Conservation (phyloP, 2,329 filamentous ascomycete species). For the Talaromyces islandicus region DNA sequence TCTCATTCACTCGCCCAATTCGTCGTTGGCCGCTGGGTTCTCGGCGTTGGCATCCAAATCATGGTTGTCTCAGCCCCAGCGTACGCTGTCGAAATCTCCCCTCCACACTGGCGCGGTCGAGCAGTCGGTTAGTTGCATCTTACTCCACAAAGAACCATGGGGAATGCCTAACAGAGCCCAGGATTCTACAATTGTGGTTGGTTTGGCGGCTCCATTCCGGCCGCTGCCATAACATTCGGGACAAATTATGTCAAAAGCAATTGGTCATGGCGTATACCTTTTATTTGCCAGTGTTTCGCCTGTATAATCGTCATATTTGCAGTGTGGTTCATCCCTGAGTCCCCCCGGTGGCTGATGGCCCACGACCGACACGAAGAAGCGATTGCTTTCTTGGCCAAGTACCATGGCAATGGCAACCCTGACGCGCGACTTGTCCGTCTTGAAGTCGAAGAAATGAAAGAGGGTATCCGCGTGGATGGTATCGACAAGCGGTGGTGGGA, state of each 20-base stretch:
- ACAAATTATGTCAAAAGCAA: constrained; percentile 40
- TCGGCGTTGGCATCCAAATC: constrained; percentile 43
- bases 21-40: constrained; percentile 43
- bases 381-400: constrained; percentile 54
- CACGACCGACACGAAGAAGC: constrained; percentile 49
- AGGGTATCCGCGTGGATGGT: constrained; percentile 39
- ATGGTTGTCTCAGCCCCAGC: constrained; percentile 47
- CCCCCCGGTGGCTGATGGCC: constrained; percentile 46
- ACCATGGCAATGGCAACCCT: constrained; percentile 57
- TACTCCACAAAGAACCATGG: neutral
- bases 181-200: constrained; percentile 50
- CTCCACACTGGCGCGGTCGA: constrained; percentile 47
- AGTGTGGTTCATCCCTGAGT: constrained; percentile 63
- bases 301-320: constrained; percentile 49
- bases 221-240: constrained; percentile 46
- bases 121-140: constrained; percentile 34
- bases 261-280: constrained; percentile 57
- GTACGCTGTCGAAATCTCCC: constrained; percentile 44
- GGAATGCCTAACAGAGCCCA: constrained; percentile 11
- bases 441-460: constrained; percentile 38
- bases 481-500: constrained; percentile 46
- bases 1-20: constrained; percentile 33
- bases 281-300: constrained; percentile 61
- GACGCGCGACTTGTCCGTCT: constrained; percentile 45
- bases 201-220: constrained; percentile 48